Evolutionary conservation across 257 asterid species (phyloP).

Genomic region (Solanum pinnatisectum): DNA sequence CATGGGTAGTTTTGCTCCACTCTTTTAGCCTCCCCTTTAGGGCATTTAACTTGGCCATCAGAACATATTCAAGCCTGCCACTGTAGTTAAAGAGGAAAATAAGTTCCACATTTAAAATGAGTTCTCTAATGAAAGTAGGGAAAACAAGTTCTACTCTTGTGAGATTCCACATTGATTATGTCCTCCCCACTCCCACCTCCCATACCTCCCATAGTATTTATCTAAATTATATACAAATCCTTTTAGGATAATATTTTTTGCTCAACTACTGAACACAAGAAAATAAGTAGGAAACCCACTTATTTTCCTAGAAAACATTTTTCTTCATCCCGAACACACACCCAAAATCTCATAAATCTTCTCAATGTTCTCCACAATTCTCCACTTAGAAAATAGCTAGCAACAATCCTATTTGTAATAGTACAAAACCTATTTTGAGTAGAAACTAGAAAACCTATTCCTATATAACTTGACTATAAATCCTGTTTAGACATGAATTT

Average conservation of each 20-base stretch:
- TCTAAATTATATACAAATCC: not conserved
- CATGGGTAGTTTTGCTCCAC: not conserved
- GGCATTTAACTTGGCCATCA: not conserved
- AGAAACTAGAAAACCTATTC: not conserved
- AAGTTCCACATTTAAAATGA: not conserved
- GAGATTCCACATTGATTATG: not conserved
- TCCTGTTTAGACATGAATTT: not conserved
- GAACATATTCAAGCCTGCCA: not conserved
- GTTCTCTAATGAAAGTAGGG: not conserved
- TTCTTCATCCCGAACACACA: not conserved
- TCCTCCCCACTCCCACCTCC: not conserved
- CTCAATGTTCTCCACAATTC: not conserved
- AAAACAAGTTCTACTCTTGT: not conserved
- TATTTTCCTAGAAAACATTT: not conserved
- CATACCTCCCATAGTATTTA: not conserved
- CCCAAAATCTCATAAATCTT: not conserved
- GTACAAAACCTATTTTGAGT: not conserved
- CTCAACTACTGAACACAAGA: not conserved
- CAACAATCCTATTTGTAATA: not conserved
- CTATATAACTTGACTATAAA: not conserved
- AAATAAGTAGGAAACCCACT: not conserved
- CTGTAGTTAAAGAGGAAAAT: not conserved
- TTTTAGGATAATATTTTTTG: not conserved
- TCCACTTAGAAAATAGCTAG: not conserved
- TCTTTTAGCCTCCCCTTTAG: not conserved